Evolutionary conservation across 805 yeast genomes (phyloP).

Genomic region (Wickerhamomyces alni): DNA sequence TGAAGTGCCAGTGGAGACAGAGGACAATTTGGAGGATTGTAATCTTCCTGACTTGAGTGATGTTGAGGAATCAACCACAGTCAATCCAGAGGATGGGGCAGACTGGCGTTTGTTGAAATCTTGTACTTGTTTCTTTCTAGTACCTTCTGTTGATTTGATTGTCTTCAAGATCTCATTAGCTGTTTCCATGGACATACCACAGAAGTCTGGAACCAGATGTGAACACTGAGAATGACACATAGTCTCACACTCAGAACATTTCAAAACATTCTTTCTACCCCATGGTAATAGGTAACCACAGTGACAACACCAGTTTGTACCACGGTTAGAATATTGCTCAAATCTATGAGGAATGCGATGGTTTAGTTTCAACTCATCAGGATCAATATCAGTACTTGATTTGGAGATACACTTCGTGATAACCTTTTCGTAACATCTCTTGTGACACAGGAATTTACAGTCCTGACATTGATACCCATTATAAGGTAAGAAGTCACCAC

Average conservation of each 20-base stretch:
- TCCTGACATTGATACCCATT: slow-evolving; percentile 86
- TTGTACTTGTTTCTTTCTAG: slow-evolving; percentile 20
- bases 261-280: slow-evolving; percentile 88
- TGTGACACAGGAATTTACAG: slow-evolving; percentile 75
- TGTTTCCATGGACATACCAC: slow-evolving; percentile 98
- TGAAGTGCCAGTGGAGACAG: neutral
- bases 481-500: slow-evolving; percentile 90
- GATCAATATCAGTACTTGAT: slow-evolving; percentile 60
- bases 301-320: slow-evolving; percentile 99
- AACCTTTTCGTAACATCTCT: slow-evolving; percentile 73
- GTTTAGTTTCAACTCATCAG: slow-evolving; percentile 77
- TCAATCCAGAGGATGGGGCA: slow-evolving; percentile 8
- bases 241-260: slow-evolving; percentile 89
- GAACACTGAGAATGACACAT: slow-evolving; percentile 93
- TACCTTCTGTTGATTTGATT: slow-evolving; percentile 63
- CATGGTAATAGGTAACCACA: slow-evolving; percentile 96
- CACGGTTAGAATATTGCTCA: slow-evolving; percentile 85
- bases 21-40: neutral
- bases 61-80: slow-evolving; percentile 3
- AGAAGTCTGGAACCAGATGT: slow-evolving; percentile 93
- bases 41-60: neutral
- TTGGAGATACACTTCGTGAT: slow-evolving; percentile 81
- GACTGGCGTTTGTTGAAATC: slow-evolving; percentile 14
- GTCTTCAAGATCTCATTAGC: slow-evolving; percentile 86
- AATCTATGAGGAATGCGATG: slow-evolving; percentile 97